Conservation (phyloP, 2,329 filamentous ascomycete species). For the Fusarium domesticum region DNA sequence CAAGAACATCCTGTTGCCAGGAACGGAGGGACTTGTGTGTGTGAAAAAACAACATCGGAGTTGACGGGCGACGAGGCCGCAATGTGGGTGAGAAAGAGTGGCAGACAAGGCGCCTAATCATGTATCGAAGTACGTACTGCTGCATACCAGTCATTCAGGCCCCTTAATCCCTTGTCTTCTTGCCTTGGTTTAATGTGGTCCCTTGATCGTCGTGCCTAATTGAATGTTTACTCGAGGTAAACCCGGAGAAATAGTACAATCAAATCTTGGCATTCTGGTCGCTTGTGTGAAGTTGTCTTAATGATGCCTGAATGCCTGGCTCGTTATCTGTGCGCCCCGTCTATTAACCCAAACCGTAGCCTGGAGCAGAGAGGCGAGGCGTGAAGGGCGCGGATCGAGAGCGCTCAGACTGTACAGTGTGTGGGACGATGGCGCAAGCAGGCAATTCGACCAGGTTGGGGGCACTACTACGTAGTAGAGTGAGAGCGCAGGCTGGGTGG, state of each 20-base stretch:
- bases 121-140: no score
- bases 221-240: constrained; percentile 18
- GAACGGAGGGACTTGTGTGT: no score
- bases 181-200: constrained; percentile 7
- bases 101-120: constrained; percentile 6
- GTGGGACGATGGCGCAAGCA: constrained; percentile 33
- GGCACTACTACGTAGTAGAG: no score
- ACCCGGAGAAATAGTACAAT: constrained; percentile 11
- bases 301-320: constrained; percentile 7
- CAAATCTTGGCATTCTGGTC: constrained; percentile 12
- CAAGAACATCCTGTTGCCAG: background rate
- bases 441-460: constrained; percentile 25
- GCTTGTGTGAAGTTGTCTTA: constrained; percentile 1
- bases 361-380: constrained; percentile 27
- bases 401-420: constrained; percentile 31
- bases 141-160: background rate
- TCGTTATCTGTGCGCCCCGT: constrained; percentile 4
- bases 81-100: background rate
- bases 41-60: background rate
- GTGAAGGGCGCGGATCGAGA: constrained; percentile 28
- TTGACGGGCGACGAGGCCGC: background rate
- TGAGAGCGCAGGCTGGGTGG: constrained; percentile 22
- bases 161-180: constrained; percentile 13
- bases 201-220: constrained; percentile 15
- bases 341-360: constrained; percentile 16